phyloP scores from a whole-genome alignment of 306 rosid species.

The Fragaria ananassa region DNA sequence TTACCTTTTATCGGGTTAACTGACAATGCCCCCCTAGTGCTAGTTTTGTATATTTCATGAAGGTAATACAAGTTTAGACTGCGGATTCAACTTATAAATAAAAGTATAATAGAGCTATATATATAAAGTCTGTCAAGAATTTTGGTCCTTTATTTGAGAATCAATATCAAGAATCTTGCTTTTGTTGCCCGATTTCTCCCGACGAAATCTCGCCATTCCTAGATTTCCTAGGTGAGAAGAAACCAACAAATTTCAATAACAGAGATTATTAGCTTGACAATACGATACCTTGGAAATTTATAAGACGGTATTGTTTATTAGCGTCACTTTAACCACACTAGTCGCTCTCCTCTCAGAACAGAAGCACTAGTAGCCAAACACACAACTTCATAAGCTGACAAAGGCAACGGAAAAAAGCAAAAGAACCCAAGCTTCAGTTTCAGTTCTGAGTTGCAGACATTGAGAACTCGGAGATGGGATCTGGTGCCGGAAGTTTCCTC shows the following conservation, averaged over 20 bases:
- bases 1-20: slow-evolving; percentile 7
- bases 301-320: not conserved
- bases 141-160: not conserved
- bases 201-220: not conserved
- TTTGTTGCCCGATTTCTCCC: not conserved
- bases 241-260: not conserved
- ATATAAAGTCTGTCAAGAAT: not conserved
- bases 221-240: not conserved
- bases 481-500: slow-evolving; percentile 71
- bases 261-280: too few relatives aligned
- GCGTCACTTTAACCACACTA: not conserved
- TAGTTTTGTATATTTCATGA: slow-evolving; percentile 11
- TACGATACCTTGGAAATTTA: not conserved
- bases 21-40: slow-evolving; percentile 18
- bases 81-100: not conserved
- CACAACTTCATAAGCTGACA: slow-evolving; percentile 1
- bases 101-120: too few relatives aligned
- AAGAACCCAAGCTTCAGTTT: slow-evolving; percentile 12
- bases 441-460: not conserved
- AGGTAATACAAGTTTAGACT: not conserved
- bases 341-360: slow-evolving; percentile 3
- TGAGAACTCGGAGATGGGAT: slow-evolving; percentile 62
- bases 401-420: not conserved
- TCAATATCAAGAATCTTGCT: not conserved
- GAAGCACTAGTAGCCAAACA: not conserved